These are phyloP conservation scores for Pezicula radicicola DNA, from an alignment of 2,329 filamentous ascomycete species.

Conservation along the genomic window DNA sequence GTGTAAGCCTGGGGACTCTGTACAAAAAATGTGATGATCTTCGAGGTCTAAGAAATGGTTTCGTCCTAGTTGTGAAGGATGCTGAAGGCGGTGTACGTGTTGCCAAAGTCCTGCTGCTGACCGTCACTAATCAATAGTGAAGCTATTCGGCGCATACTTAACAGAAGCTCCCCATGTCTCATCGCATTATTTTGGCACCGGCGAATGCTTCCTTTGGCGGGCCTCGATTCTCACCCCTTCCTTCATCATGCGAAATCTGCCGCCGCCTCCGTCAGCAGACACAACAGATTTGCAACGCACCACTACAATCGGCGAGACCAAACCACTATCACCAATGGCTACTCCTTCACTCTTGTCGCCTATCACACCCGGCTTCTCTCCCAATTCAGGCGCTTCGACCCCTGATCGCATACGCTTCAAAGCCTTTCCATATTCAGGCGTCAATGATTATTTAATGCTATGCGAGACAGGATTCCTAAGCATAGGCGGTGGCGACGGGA, in stretches of 20 bases:
- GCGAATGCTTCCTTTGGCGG: constrained; percentile 92
- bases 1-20: constrained; percentile 80
- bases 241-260: constrained; percentile 47
- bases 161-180: constrained; percentile 82
- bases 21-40: constrained; percentile 76
- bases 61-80: constrained; percentile 85
- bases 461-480: constrained; percentile 84
- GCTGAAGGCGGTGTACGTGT: constrained; percentile 67
- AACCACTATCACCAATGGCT: constrained; percentile 8
- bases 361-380: constrained; percentile 11
- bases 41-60: constrained; percentile 71
- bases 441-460: constrained; percentile 96
- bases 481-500: constrained; percentile 83
- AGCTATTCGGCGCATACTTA: constrained; percentile 91
- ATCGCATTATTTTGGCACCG: constrained; percentile 88
- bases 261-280: constrained; percentile 67
- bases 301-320: constrained; percentile 49
- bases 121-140: constrained; percentile 2
- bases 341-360: constrained; percentile 15
- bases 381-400: constrained; percentile 40
- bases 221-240: constrained; percentile 61
- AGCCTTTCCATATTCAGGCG: constrained; percentile 91
- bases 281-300: constrained; percentile 59
- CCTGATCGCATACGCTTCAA: constrained; percentile 88
- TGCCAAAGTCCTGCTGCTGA: constrained; percentile 19